Evolutionary conservation across 257 asterid species (phyloP).

Genomic region (Craterostigma plantagineum): DNA sequence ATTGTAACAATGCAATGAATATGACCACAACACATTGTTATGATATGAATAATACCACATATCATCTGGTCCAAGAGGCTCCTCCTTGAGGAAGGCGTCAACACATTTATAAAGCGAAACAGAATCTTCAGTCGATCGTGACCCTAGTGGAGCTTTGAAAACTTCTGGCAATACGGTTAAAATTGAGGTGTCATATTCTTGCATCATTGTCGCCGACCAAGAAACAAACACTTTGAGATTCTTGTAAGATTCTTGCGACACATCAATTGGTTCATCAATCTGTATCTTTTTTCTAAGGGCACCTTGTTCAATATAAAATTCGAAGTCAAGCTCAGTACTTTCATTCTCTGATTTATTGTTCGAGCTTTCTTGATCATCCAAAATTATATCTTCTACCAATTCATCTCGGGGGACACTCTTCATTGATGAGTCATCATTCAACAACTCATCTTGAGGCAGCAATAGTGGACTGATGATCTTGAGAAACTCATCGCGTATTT

Average conservation of each 20-base stretch:
- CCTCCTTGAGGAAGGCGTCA: slow-evolving; percentile 91
- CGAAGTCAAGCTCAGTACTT: too few relatives aligned
- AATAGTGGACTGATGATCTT: slow-evolving; percentile 44
- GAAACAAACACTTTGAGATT: slow-evolving; percentile 45
- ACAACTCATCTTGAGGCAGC: slow-evolving; percentile 23
- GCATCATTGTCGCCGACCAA: slow-evolving; percentile 55
- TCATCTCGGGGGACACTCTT: too few relatives aligned
- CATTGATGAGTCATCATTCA: slow-evolving; percentile 7
- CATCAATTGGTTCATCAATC: slow-evolving; percentile 31
- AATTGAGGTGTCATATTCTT: slow-evolving; percentile 25
- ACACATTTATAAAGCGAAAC: slow-evolving; percentile 83
- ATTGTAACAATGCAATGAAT: not conserved
- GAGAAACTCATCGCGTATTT: slow-evolving; percentile 29
- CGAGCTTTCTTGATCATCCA: too few relatives aligned
- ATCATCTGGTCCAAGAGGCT: slow-evolving; percentile 97
- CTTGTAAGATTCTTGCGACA: slow-evolving; percentile 21
- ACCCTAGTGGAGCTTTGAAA: slow-evolving; percentile 44
- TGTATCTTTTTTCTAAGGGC: slow-evolving; percentile 13
- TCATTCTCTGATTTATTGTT: too few relatives aligned
- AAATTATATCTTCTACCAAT: too few relatives aligned
- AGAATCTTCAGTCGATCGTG: slow-evolving; percentile 59
- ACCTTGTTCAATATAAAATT: too few relatives aligned
- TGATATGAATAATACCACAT: slow-evolving; percentile 86
- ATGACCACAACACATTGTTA: not conserved
- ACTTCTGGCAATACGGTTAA: slow-evolving; percentile 60